Evolutionary conservation across 2,329 filamentous ascomycete genomes (phyloP), one percentile per base, ranked within the genome.

Genomic region (Verticillium nonalfalfae): DNA sequence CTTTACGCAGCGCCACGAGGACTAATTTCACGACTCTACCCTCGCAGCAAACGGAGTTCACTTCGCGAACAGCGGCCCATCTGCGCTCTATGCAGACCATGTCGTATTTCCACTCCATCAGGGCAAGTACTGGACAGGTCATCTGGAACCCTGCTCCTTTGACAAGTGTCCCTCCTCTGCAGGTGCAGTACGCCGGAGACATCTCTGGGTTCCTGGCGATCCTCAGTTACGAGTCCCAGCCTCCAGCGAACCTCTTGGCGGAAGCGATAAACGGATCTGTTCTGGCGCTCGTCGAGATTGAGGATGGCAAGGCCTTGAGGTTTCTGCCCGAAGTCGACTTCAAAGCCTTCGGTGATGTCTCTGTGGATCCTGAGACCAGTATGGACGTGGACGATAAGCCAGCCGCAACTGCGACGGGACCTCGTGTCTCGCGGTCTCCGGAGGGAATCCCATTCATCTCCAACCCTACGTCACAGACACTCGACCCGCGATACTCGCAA

Each of bases 11-110:
- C 26, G 78, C 77, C 15, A 80, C 77, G 35, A 74, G 69, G 26
- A 74, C 74, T 5, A 67, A 68, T 0, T 78, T 89, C 55, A 74
- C 77, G 45, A 76, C 79, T 5, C 74, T 92, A 4, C 82, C 87
- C 5, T 87, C 88, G 1, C 83, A 87, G 66, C 73, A 80, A 9
- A 79, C 79, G n/a, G 82, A 85, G 50, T 78, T 78, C 50, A 79
- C 79, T 1, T 76, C 82, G 3, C 79, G 87, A 40, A 90, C 87
- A 10, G 82, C 89, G 0, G 80, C 84, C 0, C 86, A 93, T 63
- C 73, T 91, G 2, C 79, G 89, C 58, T 81, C 83, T 6, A 92
- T 94, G 88, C 89, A 93, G 66, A 85, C 82, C n/a, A 87, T 92
- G 81, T 88, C 90, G 0, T 94, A 93, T 67, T 91, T 94, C 68